phyloP scores from a whole-genome alignment of 2,329 filamentous ascomycete species.

The Hypoxylon sp. region DNA sequence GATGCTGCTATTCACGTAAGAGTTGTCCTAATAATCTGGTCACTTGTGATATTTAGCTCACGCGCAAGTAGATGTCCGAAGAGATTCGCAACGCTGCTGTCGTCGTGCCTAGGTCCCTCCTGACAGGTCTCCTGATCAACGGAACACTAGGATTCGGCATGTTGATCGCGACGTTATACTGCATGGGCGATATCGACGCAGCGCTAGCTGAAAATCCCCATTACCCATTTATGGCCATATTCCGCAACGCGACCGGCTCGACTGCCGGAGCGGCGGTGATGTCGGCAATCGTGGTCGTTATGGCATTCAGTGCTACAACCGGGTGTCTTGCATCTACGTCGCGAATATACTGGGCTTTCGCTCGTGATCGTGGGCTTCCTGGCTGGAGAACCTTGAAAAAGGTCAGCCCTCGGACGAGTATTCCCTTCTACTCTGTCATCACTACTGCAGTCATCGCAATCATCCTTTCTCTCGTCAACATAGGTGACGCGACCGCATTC shows the following conservation, averaged over 20 bases:
- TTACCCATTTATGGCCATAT: conserved; percentile 73
- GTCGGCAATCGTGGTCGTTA: conserved; percentile 64
- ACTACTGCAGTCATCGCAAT: conserved; percentile 42
- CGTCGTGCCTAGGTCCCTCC: conserved; percentile 66
- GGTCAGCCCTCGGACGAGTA: conserved; percentile 45
- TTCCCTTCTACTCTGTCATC: conserved; percentile 45
- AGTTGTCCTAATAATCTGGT: neutral
- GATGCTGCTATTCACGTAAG: conserved; percentile 55
- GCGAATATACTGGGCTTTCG: conserved; percentile 69
- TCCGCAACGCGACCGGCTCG: conserved; percentile 62
- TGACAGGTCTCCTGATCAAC: conserved; percentile 65
- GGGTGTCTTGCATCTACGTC: conserved; percentile 71
- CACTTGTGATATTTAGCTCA: neutral
- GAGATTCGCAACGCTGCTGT: conserved; percentile 64
- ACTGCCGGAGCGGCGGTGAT: conserved; percentile 65
- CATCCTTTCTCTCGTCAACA: conserved; percentile 46
- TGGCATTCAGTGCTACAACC: conserved; percentile 64
- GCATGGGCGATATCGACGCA: conserved; percentile 63
- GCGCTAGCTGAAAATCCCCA: conserved; percentile 62
- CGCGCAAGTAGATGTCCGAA: conserved; percentile 58
- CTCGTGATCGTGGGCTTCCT: conserved; percentile 48
- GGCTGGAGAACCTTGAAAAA: conserved; percentile 44
- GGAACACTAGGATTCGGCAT: conserved; percentile 69
- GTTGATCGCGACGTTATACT: conserved; percentile 69
- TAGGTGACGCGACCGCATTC: conserved; percentile 46